Evolutionary conservation across 495 filamentous ascomycete species (phyloP), one percentile per base, ranked within the genome.

Genomic region (Penicillium samsonianum): DNA sequence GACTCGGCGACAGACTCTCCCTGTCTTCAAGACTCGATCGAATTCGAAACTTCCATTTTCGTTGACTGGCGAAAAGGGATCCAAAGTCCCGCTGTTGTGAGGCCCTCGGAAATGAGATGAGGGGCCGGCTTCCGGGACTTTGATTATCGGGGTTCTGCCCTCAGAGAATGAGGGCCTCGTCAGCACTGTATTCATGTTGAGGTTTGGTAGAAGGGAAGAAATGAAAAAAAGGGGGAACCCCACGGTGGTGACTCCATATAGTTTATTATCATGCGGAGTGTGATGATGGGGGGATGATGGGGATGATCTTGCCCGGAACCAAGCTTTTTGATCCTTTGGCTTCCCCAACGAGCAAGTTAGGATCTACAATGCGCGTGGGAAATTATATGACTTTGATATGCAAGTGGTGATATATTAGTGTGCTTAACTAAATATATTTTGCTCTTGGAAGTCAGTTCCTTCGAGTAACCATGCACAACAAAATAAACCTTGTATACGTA

Each of bases 41-140:
- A 95, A 94, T 63, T 91, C 91, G 70, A 96, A 98, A 67, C 90
- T 91, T 35, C 94, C 94, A 67, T 97, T 92, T 71, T 96, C 90
- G 64, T 96, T 94, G 57, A 98, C 90, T 7, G 91, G 90, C 16
- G 85, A 88, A 64, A 86, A 84, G 10, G 82, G 81, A 55, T 97
- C 85, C 12, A 85, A 67, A 57, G 79, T 83, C 30, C 78, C 78
- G 44, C 67, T 83, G 68, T 78, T 71, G 62, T 59, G 58, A 12
- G 59, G 46, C 23, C 55, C 53, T 37, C 53, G 62, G 38, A 61
- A 53, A 49, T 58, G 54, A 26, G 58, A 49, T 31, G 55, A 58
- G 33, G 55, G 53, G 43, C 53, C 38, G n/a, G 50, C 38, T 49
- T 68, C 66, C 42, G 69, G 69, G 33, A 71, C 57, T 25, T 69